These are phyloP conservation scores for Schoenoplectus tabernaemontani DNA, from an alignment of 202 grass and related monocot genomes.

Conservation along the genomic window DNA sequence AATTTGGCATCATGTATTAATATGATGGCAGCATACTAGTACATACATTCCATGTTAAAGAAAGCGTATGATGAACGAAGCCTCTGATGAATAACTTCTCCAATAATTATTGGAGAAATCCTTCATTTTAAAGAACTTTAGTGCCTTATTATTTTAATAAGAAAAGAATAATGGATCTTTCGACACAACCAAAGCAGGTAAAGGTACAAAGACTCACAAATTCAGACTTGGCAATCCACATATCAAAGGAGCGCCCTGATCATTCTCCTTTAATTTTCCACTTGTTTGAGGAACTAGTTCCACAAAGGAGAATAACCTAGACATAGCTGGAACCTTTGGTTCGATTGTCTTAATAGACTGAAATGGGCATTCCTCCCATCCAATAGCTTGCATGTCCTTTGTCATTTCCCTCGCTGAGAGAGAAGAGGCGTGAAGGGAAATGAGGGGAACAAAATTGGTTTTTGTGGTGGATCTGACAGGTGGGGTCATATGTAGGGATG, in stretches of 20 bases:
- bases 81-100: neutral
- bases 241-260: neutral
- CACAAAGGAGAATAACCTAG: neutral
- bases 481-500: neutral
- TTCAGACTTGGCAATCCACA: neutral
- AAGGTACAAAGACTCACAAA: neutral
- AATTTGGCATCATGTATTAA: too few species aligned
- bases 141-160: neutral
- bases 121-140: neutral
- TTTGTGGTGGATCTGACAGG: neutral
- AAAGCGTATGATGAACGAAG: neutral
- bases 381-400: neutral
- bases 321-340: neutral
- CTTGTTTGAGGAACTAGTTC: neutral
- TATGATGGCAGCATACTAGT: neutral
- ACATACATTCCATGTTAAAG: neutral
- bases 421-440: neutral
- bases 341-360: neutral
- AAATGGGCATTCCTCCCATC: neutral
- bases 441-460: neutral
- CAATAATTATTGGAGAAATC: neutral
- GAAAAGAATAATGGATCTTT: neutral
- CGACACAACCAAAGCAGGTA: neutral
- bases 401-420: neutral
- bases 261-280: neutral